Percentiles rank a stretch among this genome's conserved stretches.
phyloP scores from a whole-genome alignment of 441 rosid species.

The Erodium chrysanthum region DNA sequence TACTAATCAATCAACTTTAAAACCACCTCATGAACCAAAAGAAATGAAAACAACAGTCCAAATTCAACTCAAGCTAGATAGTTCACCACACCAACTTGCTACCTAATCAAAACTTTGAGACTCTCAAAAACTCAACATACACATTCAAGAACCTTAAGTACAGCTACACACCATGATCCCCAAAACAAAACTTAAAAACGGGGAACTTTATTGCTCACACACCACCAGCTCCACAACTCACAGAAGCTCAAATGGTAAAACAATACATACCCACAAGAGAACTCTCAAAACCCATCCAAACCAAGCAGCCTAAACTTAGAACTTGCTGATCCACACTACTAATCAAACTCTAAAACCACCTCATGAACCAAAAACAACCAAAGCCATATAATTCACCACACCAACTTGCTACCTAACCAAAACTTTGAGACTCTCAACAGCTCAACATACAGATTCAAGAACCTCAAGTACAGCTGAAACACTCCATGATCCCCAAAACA shows the following conservation, averaged over 20 bases:
- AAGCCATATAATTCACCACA: too few species aligned
- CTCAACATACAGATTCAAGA: neutral
- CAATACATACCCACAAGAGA: neutral
- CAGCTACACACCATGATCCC: neutral
- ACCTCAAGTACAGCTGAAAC: neutral
- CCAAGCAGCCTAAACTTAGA: too few species aligned
- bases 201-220: neutral
- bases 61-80: neutral
- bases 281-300: neutral
- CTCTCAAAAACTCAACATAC: neutral
- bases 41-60: neutral
- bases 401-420: too few species aligned
- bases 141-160: neutral
- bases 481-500: neutral
- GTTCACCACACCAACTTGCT: too few species aligned
- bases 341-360: too few species aligned
- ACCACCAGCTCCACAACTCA: neutral
- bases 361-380: neutral
- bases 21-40: too few species aligned
- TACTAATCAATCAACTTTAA: too few species aligned
- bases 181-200: neutral
- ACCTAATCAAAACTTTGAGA: too few species aligned
- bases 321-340: too few species aligned
- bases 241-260: neutral
- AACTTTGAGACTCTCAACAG: neutral